A percentile compares a stretch with the other conserved stretches of the same genome.
Evolutionary conservation across 176 grass and related monocot genomes (phyloP).

Genomic region (Areca catechu): DNA sequence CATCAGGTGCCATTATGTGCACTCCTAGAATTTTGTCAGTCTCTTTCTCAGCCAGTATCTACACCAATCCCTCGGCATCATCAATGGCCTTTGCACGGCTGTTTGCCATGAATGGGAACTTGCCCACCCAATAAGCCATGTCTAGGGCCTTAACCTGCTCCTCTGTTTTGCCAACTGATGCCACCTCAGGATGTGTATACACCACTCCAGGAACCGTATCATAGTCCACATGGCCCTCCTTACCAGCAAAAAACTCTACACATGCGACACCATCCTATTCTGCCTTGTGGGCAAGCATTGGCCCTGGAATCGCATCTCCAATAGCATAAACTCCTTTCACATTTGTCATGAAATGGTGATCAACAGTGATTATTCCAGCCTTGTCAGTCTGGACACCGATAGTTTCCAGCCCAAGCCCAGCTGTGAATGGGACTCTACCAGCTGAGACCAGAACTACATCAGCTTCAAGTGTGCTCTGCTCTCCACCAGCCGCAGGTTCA

Average conservation of each 20-base stretch:
- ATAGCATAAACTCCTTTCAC: conserved; percentile 87
- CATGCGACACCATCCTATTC: conserved; percentile 97
- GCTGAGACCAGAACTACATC: conserved; percentile 92
- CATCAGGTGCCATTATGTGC: conserved; percentile 77
- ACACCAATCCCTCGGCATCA: conserved; percentile 71
- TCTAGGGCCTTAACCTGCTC: conserved; percentile 74
- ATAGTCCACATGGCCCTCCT: conserved; percentile 95
- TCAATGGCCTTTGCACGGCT: conserved; percentile 78
- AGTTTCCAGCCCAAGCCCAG: conserved; percentile 61
- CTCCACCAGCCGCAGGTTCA: conserved; percentile 84
- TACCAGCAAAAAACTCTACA: conserved; percentile 85
- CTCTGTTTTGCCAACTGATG: conserved; percentile 83
- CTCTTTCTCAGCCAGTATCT: conserved; percentile 73
- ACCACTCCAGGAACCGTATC: conserved; percentile 86
- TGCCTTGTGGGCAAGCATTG: conserved; percentile 99
- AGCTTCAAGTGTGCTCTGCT: conserved; percentile 75
- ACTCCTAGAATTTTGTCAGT: conserved; percentile 73
- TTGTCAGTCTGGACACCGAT: conserved; percentile 84
- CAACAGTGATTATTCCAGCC: conserved; percentile 69
- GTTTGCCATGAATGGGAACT: conserved; percentile 80
- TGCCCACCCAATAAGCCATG: conserved; percentile 57
- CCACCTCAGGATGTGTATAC: conserved; percentile 93
- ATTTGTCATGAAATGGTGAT: conserved; percentile 85
- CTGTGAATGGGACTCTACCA: conserved; percentile 67
- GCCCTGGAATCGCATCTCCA: conserved; percentile 90